A percentile compares a stretch with the other conserved stretches of the same genome.
These are phyloP conservation scores for Onygenales sp. DNA, from an alignment of 2,329 filamentous ascomycete genomes.

Conservation along the genomic window DNA sequence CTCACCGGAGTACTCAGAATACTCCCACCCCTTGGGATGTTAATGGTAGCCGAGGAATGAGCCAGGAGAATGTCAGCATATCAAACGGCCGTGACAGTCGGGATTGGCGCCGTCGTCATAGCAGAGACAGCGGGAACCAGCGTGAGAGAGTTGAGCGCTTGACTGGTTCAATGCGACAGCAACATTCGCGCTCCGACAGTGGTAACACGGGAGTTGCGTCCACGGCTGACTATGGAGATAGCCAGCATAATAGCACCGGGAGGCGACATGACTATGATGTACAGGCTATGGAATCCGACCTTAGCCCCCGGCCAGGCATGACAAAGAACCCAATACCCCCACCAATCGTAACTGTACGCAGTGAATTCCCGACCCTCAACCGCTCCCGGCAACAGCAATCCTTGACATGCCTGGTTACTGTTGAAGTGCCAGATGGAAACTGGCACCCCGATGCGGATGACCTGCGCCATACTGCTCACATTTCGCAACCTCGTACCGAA, in stretches of 20 bases:
- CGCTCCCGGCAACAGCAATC: slow-evolving; percentile 90
- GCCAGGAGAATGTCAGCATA: slow-evolving; percentile 20
- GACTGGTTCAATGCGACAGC: slow-evolving; percentile 23
- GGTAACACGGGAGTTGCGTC: slow-evolving; percentile 63
- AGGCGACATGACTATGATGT: slow-evolving; percentile 90
- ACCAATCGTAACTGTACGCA: slow-evolving; percentile 86
- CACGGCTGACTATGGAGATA: slow-evolving; percentile 70
- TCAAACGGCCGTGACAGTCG: slow-evolving; percentile 13
- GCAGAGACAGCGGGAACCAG: slow-evolving; percentile 31
- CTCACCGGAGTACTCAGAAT: slow-evolving; percentile 39
- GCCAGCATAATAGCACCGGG: slow-evolving; percentile 53
- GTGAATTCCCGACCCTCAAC: slow-evolving; percentile 91
- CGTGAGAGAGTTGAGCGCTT: slow-evolving; percentile 39
- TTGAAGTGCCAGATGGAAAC: slow-evolving; percentile 65
- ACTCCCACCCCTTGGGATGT: slow-evolving; percentile 55
- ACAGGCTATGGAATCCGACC: slow-evolving; percentile 85
- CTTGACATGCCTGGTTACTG: slow-evolving; percentile 83
- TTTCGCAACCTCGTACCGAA: slow-evolving; percentile 36
- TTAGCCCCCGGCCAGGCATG: slow-evolving; percentile 57
- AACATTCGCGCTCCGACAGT: slow-evolving; percentile 70
- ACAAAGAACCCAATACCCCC: slow-evolving; percentile 76
- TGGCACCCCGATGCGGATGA: slow-evolving; percentile 68
- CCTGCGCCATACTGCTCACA: slow-evolving; percentile 46
- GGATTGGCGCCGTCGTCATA: slow-evolving; percentile 28
- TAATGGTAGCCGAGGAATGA: slow-evolving; percentile 22